Percentiles rank a stretch among this genome's conserved stretches.
Evolutionary conservation across 495 filamentous ascomycete species (phyloP).

Genomic region (Glonium stellatum): DNA sequence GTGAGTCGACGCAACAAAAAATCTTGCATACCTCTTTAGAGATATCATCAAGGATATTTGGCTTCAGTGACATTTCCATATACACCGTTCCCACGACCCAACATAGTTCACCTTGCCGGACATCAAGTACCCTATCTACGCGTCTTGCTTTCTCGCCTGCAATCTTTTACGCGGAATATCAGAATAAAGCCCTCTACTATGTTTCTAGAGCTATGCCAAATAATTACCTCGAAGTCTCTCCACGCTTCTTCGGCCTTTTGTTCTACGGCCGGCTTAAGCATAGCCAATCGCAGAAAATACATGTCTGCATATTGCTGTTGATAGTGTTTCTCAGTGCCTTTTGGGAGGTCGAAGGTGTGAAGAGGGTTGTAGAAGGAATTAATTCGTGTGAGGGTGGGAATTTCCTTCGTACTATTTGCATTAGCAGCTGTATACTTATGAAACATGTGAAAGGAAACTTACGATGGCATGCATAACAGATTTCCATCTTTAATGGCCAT

Average conservation of each 20-base stretch:
- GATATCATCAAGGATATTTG: constrained; percentile 92
- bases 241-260: constrained; percentile 65
- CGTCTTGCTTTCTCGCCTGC: constrained; percentile 65
- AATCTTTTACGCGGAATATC: constrained; percentile 43
- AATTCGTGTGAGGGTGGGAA: constrained; percentile 33
- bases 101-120: constrained; percentile 89
- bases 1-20: too few species aligned
- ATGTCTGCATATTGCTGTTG: constrained; percentile 94
- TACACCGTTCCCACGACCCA: constrained; percentile 94
- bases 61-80: constrained; percentile 95
- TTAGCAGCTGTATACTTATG: neutral
- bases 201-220: neutral
- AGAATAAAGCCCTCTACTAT: neutral
- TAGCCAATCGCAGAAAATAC: constrained; percentile 87
- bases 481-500: neutral
- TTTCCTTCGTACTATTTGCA: neutral
- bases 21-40: constrained; percentile 63
- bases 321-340: constrained; percentile 66
- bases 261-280: constrained; percentile 79
- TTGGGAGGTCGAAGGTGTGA: constrained; percentile 62
- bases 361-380: constrained; percentile 69
- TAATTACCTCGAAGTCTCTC: constrained; percentile 58
- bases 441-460: neutral
- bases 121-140: constrained; percentile 85
- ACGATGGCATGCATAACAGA: neutral